phyloP scores from a whole-genome alignment of 2,329 filamentous ascomycete genomes.

The Alternaria rosae region DNA sequence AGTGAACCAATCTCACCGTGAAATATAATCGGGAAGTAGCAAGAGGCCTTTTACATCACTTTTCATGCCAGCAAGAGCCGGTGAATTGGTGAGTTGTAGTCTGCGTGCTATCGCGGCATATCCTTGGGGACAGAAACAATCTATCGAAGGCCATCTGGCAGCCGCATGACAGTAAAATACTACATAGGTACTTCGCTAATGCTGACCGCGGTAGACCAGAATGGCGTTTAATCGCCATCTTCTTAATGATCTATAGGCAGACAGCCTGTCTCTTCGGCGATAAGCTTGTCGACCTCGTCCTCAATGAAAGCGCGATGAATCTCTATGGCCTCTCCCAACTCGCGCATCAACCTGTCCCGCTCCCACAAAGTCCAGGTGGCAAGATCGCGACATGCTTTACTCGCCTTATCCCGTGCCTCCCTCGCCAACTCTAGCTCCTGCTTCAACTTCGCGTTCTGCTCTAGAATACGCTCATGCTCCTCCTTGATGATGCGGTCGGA shows the following conservation, averaged over 20 bases:
- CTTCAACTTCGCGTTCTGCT: neutral
- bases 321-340: neutral
- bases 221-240: too few species aligned
- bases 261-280: neutral
- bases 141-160: neutral
- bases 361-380: conserved; percentile 6
- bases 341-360: neutral
- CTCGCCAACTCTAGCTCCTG: neutral
- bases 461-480: neutral
- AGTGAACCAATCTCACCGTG: neutral
- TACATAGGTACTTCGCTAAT: neutral
- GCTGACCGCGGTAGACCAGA: too few species aligned
- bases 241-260: neutral
- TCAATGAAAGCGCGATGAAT: neutral
- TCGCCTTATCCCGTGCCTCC: neutral
- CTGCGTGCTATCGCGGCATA: neutral
- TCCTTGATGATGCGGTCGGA: neutral
- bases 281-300: neutral
- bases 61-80: neutral
- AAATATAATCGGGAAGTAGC: neutral
- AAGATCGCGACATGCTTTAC: neutral
- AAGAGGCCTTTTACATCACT: neutral
- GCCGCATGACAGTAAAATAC: too few species aligned
- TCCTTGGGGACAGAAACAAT: neutral
- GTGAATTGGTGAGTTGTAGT: too few species aligned